These are phyloP conservation scores for Barnettozyma botsteinii DNA, from an alignment of 805 yeast genomes.

Conservation along the genomic window DNA sequence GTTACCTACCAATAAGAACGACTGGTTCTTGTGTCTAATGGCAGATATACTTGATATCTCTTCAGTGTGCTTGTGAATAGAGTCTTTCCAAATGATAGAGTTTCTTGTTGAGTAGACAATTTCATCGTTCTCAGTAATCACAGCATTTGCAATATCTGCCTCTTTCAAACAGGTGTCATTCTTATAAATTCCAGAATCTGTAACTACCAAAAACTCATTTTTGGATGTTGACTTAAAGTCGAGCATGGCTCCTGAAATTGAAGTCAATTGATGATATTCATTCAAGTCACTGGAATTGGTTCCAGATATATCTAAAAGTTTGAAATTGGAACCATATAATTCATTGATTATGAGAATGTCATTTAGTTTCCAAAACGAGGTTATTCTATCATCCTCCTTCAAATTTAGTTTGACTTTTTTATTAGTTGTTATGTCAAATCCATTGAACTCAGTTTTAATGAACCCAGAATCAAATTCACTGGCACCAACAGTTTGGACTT, in stretches of 20 bases:
- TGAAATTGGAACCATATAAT: constrained; percentile 1
- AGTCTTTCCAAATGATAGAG: constrained; percentile 1
- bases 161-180: constrained; percentile 6
- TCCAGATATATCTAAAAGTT: neutral
- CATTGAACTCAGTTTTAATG: constrained; percentile 20
- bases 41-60: constrained; percentile 16
- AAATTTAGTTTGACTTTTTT: neutral
- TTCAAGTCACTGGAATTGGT: neutral
- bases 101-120: neutral
- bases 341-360: constrained; percentile 7
- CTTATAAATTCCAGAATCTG: constrained; percentile 19
- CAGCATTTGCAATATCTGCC: neutral
- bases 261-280: constrained; percentile 9
- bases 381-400: neutral
- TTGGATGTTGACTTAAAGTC: constrained; percentile 9
- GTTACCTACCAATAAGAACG: constrained; percentile 15
- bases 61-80: constrained; percentile 3
- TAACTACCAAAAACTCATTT: constrained; percentile 5
- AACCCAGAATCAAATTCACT: constrained; percentile 15
- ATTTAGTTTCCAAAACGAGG: constrained; percentile 15
- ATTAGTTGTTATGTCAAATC: constrained; percentile 4
- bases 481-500: constrained; percentile 23
- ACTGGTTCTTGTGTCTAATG: neutral
- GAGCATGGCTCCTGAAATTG: constrained; percentile 13
- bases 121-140: neutral